Base-by-base conservation (phyloP, 169 alveolate genomes). In the Cryptosporidium tyzzeri region DNA sequence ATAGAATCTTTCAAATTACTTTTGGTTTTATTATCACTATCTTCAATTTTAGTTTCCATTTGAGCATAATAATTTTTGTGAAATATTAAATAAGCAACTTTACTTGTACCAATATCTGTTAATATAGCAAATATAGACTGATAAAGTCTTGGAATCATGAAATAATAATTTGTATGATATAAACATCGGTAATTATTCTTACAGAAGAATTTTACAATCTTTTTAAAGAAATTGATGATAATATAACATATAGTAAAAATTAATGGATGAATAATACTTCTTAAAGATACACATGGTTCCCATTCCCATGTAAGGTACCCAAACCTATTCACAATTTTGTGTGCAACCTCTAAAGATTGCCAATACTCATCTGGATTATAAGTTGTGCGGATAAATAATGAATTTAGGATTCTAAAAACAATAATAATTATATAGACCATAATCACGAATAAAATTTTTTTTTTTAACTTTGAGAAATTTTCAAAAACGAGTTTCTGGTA, bases 231-330 rank as follows among this genome's bases (percentile, higher is more conserved):
- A 21, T 85, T 91, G 33, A 92, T 68, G 59, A 92, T 21, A 65
- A 73, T 91, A 69, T 89, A 94, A 51, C 84, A 68, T 33, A 86
- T 39, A 26, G 92, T 92, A 80, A 92, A 93, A 1, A 93, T 23
- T 14, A 92, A 71, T 33, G 96, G 96, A 48, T 92, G 94, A 18
- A 93, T 14, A 21, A 91, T 71, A 70, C 93, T 86, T 62, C 93
- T 86, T 62, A 94, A 80, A 45, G 94, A 69, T 37, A 92, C 51
- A 84, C 94, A 91, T 18, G 93, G 94, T 69, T 91, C 94, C 95
- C 96, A 94, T 61, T 94, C 96, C 96, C 96, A 94, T 9, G 96
- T 92, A 50, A 91, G 86, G 44, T 92, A 93, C 0, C 96, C 96
- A 68, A 86, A 93, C 4, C 94, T 93, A 59, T 86, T 91, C 37